Evolutionary conservation across 139 green algal species (phyloP).

Genomic region (Auxenochlorella protothecoides): DNA sequence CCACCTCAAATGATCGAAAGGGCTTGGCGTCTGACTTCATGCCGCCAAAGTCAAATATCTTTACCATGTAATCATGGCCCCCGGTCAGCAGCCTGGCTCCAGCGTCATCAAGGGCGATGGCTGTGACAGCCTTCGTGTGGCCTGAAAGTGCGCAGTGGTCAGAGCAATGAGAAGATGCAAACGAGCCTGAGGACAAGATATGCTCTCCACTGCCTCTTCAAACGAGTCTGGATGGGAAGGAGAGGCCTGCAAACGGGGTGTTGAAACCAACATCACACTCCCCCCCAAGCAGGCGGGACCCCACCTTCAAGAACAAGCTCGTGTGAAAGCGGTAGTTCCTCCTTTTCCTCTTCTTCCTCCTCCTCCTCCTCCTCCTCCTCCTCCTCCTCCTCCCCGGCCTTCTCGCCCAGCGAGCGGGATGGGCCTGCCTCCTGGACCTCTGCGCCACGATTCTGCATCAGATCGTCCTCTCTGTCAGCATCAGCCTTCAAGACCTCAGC

Average conservation of each 20-base stretch:
- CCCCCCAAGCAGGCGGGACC: slow-evolving; percentile 1
- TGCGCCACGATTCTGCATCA: too few relatives aligned
- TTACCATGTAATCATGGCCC: slow-evolving; percentile 65
- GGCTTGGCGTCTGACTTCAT: slow-evolving; percentile 75
- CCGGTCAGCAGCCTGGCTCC: slow-evolving; percentile 66
- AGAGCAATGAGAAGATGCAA: too few relatives aligned
- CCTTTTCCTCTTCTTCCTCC: slow-evolving; percentile 27
- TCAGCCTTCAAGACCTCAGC: slow-evolving; percentile 1
- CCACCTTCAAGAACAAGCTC: slow-evolving; percentile 43
- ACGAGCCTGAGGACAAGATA: too few relatives aligned
- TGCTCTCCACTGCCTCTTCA: too few relatives aligned
- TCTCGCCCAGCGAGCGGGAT: too few relatives aligned
- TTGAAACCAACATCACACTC: too few relatives aligned
- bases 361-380: slow-evolving; percentile 2
- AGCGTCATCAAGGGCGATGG: slow-evolving; percentile 64
- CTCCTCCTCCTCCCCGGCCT: too few relatives aligned
- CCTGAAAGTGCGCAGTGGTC: too few relatives aligned
- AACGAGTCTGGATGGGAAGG: too few relatives aligned
- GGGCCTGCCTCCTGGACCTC: too few relatives aligned
- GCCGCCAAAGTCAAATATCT: slow-evolving; percentile 83
- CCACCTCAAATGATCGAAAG: slow-evolving; percentile 64
- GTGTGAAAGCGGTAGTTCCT: slow-evolving; percentile 51
- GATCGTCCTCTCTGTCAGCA: too few relatives aligned
- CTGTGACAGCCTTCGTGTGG: slow-evolving; percentile 56
- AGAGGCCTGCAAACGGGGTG: too few relatives aligned